A percentile compares a stretch with the other conserved stretches of the same genome.
phyloP scores from a whole-genome alignment of 2,329 filamentous ascomycete species.

The Cryphonectria carpinicola region DNA sequence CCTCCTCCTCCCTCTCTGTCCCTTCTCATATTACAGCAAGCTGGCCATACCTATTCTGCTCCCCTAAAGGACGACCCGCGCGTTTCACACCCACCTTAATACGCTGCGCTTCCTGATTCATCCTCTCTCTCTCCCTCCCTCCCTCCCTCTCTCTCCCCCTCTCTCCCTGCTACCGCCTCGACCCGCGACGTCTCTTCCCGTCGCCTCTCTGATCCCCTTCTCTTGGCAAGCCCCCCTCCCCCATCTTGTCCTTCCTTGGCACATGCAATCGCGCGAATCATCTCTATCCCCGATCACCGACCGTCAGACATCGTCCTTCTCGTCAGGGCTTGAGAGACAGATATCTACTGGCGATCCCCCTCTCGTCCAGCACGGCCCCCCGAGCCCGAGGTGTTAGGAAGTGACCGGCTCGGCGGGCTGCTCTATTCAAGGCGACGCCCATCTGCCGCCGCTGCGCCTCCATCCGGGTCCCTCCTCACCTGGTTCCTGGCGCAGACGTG shows the following conservation, averaged over 20 bases:
- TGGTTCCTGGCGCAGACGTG: background rate
- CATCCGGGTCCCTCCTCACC: conserved; percentile 16
- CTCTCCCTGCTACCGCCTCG: conserved; percentile 18
- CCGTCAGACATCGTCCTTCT: conserved; percentile 2
- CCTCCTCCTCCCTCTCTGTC: background rate
- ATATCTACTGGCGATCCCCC: background rate
- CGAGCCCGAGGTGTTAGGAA: background rate
- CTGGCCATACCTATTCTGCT: background rate
- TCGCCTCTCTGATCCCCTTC: conserved; percentile 20
- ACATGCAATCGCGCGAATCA: conserved; percentile 35
- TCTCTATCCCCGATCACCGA: conserved; percentile 4
- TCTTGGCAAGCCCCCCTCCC: conserved; percentile 28
- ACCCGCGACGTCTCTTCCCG: conserved; percentile 23
- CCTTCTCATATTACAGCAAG: background rate
- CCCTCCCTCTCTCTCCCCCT: conserved; percentile 1
- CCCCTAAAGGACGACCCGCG: background rate
- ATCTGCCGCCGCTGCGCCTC: background rate
- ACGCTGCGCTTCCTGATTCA: background rate
- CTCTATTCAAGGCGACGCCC: background rate
- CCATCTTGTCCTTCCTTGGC: conserved; percentile 37
- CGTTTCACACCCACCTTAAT: conserved; percentile 12
- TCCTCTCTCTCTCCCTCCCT: conserved; percentile 3
- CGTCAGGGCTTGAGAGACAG: conserved; percentile 15
- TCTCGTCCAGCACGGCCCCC: background rate
- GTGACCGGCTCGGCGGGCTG: conserved; percentile 2